Evolutionary conservation across 208 protist species (phyloP).

Genomic region (Acanthamoeba quina): DNA sequence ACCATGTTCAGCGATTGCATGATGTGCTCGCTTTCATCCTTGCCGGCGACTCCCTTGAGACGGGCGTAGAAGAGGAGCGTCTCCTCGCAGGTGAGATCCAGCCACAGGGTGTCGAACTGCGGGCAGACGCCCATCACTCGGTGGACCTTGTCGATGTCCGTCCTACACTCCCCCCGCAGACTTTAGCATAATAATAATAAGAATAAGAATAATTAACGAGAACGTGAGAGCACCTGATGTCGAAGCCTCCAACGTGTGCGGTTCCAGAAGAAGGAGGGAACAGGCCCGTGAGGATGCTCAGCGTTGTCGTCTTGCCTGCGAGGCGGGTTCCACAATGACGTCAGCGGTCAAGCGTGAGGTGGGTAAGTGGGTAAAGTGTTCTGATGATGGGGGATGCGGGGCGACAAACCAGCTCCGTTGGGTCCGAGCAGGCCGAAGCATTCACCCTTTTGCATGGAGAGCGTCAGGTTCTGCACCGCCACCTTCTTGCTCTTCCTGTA

Average conservation of each 20-base stretch:
- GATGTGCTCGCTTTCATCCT: constrained; percentile 53
- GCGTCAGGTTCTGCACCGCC: constrained; percentile 68
- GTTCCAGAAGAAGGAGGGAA: constrained; percentile 68
- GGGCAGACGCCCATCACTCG: constrained; percentile 76
- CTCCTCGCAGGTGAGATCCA: constrained; percentile 78
- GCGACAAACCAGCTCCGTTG: constrained; percentile 82
- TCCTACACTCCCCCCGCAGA: background rate
- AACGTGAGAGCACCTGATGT: constrained; percentile 8
- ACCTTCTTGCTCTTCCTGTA: constrained; percentile 72
- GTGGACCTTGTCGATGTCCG: constrained; percentile 76
- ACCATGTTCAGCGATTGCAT: constrained; percentile 22
- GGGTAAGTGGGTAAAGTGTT: background rate
- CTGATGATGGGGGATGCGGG: background rate
- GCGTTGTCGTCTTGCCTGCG: constrained; percentile 85
- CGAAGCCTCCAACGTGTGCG: constrained; percentile 50
- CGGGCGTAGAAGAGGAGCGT: constrained; percentile 82
- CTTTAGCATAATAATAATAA: background rate
- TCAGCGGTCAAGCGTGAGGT: background rate
- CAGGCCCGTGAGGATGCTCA: constrained; percentile 82
- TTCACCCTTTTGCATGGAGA: constrained; percentile 78
- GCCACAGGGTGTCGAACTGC: constrained; percentile 83
- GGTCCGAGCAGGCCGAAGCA: constrained; percentile 86
- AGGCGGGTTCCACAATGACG: background rate
- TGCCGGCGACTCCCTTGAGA: constrained; percentile 76
- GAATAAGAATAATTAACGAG: background rate